Evolutionary conservation across 768 basidiomycete genomes (phyloP), one percentile per base, ranked within the genome.

Genomic region (Tulasnella sp.): DNA sequence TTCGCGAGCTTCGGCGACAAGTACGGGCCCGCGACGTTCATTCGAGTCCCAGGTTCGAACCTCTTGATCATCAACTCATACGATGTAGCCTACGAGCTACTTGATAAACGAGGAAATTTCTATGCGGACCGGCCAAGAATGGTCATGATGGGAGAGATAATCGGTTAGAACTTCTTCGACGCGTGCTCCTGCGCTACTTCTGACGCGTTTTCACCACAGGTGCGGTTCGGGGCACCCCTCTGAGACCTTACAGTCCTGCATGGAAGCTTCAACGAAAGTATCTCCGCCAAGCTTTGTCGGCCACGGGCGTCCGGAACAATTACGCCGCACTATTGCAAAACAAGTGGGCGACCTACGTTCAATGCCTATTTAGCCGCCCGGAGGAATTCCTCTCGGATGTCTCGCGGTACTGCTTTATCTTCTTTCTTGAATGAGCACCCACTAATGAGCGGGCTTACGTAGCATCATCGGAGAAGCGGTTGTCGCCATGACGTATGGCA

Each of bases 81-180:
- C 18, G n/a, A 81, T 34, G 76, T 72, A 9, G 82, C 81, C 14
- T 31, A 40, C 24, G 82, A 82, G 34, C 80, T 83, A 8, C 50
- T 83, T 0, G 82, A 82, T 28, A 82, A 83, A 60, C 46, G 80
- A 31, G 79, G 82, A 16, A 78, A 31, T 11, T 12, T 83, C 9
- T 83, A 82, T 77, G 60, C 75, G n/a, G 81, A 81, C n/a, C 54
- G 82, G 18, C 82, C 82, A 48, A 78, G 74, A 24, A 75, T 82
- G 82, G 73, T 78, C 31, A 81, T 82, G 50, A 34, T 34, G n/a
- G 64, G 64, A 12, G 64, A 69, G 34, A 7, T 69, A 11, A 69
- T 28, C 3, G 64, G 64, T 69, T 2, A n/a, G 54, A 18, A 20
- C 12, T 31, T 69, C 6, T 28, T 16, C 14, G 18, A 16, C 14